Base-by-base conservation (phyloP, 148 eudicot species). In the Persicaria tinctoria region DNA sequence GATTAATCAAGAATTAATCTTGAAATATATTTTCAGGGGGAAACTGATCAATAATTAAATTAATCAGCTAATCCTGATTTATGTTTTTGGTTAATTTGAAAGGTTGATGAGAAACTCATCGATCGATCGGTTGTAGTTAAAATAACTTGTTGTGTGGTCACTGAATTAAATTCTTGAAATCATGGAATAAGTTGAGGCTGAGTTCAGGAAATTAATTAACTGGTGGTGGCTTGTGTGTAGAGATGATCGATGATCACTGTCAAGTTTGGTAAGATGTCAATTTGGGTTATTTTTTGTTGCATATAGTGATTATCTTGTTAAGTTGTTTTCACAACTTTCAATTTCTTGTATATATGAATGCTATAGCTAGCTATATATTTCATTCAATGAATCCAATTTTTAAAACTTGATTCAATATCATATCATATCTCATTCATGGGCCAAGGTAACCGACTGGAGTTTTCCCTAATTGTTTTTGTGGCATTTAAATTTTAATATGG, bases 211-310 rank as follows among this genome's bases (percentile, higher is more conserved):
- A 59, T 20, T 18, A 6, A 54, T n/a, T 20, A 23, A 23, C 27
- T 23, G 27, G 27, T 23, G 41, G 38, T 59, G 38, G 3, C 12
- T 59, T 23, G 64, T 59, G 23, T 20, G 13, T 60, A 12, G 41
- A 7, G 47, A 66, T 66, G 3, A 32, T 32, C 8, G 23, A 8
- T 57, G 63, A 18, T 57, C 63, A 20, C 27, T 0, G 11, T 66
- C 70, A 41, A 13, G 70, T 66, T 41, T 38, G 70, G 70, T 66
- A 44, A 66, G 70, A 44, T 66, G 70, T 66, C 70, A 38, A 17
- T 59, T 5, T 20, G 64, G 41, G 47, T 12, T 41, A 62, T 12
- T 38, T 66, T 20, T 11, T 66, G 46, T 12, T 38, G 70, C 70
- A 66, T 66, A 17, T 66, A 17, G 38, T 38, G 70, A 32, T 12